A percentile compares a stretch with the other conserved stretches of the same genome.
Conservation (phyloP, 306 rosid genomes). For the Medicago lupulina region DNA sequence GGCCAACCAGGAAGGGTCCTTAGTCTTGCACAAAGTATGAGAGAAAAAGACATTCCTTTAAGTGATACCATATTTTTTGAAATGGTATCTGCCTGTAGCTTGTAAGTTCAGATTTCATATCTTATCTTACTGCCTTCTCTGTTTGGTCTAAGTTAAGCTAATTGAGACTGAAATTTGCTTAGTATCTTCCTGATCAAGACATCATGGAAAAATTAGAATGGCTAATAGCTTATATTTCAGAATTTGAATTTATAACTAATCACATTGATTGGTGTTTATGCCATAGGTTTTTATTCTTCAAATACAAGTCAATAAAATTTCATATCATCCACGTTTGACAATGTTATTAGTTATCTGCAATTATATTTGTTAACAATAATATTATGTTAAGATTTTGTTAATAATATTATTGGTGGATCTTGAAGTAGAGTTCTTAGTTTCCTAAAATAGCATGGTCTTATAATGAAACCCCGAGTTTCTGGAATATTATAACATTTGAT, state of each 20-base stretch:
- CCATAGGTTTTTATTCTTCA: conserved; percentile 14
- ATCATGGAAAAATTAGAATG: conserved; percentile 34
- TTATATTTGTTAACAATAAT: conserved; percentile 5
- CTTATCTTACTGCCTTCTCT: conserved; percentile 29
- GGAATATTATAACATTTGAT: conserved; percentile 19
- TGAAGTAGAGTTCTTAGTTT: background rate
- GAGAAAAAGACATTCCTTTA: conserved; percentile 74
- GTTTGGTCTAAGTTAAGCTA: conserved; percentile 28
- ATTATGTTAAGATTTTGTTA: conserved; percentile 25
- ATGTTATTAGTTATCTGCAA: background rate
- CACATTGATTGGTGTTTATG: conserved; percentile 20
- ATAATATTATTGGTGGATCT: conserved; percentile 17
- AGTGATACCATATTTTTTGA: conserved; percentile 81
- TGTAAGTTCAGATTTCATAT: conserved; percentile 59
- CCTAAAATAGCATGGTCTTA: conserved; percentile 8
- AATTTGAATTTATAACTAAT: conserved; percentile 15
- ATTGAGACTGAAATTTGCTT: conserved; percentile 31
- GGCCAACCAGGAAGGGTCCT: conserved; percentile 83
- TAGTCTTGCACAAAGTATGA: conserved; percentile 74
- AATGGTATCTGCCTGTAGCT: conserved; percentile 91
- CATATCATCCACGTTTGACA: conserved; percentile 1
- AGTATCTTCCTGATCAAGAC: conserved; percentile 33
- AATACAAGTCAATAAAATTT: conserved; percentile 26
- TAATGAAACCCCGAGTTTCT: conserved; percentile 24
- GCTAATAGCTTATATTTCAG: conserved; percentile 18